A percentile compares a stretch with the other conserved stretches of the same genome.
phyloP scores from a whole-genome alignment of 73 alveolate genomes.

The Paraurostyla sp. region DNA sequence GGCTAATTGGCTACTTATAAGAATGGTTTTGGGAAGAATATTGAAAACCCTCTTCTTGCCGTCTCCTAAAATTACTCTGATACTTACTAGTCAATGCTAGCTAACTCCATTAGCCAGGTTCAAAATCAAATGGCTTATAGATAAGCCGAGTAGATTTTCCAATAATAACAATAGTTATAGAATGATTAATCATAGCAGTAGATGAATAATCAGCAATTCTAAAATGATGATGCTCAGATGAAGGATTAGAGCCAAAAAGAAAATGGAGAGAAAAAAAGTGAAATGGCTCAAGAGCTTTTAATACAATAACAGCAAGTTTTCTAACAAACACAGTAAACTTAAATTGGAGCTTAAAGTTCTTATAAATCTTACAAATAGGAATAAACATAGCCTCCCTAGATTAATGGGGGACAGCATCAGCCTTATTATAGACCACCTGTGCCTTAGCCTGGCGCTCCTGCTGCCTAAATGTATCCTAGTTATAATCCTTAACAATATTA shows the following conservation, averaged over 20 bases:
- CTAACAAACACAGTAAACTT: slow-evolving; percentile 38
- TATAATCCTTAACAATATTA: slow-evolving; percentile 32
- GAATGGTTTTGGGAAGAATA: background rate
- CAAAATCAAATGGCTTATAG: background rate
- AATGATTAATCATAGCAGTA: background rate
- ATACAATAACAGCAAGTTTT: background rate
- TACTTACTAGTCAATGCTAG: background rate
- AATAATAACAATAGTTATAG: background rate
- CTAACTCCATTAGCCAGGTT: background rate
- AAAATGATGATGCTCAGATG: background rate
- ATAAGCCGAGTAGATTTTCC: background rate
- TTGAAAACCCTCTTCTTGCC: background rate
- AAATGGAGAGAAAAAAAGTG: background rate
- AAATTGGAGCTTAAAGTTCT: slow-evolving; percentile 52
- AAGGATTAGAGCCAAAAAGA: background rate
- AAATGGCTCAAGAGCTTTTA: slow-evolving; percentile 2
- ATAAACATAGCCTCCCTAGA: background rate
- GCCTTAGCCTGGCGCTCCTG: background rate
- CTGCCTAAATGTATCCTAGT: background rate
- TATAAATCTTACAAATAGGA: background rate
- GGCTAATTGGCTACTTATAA: background rate
- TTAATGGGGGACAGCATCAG: slow-evolving; percentile 23
- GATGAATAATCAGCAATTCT: background rate
- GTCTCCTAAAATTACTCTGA: slow-evolving; percentile 7
- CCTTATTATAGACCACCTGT: slow-evolving; percentile 32